Percentiles rank a stretch among this genome's conserved stretches.
Evolutionary conservation across 176 grass and related monocot species (phyloP).

Genomic region (Eragrostis nindensis): DNA sequence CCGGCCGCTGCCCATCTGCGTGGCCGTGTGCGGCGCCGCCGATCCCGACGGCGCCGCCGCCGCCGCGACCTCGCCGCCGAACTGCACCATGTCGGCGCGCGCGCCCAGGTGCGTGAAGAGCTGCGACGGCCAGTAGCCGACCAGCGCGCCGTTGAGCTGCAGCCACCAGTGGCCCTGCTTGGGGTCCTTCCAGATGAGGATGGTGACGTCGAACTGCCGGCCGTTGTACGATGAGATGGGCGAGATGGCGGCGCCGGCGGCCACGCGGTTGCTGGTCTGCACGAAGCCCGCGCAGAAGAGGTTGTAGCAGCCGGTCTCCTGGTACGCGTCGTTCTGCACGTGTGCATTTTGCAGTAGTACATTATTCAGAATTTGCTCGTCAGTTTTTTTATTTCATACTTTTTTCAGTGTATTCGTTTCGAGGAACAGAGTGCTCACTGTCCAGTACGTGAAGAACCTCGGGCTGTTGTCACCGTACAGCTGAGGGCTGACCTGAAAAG

Average conservation of each 20-base stretch:
- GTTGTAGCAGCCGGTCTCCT: conserved; percentile 92
- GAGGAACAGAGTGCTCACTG: conserved; percentile 59
- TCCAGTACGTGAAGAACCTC: conserved; percentile 98
- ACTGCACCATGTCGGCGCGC: conserved; percentile 87
- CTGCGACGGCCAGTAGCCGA: conserved; percentile 88
- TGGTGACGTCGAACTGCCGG: conserved; percentile 68
- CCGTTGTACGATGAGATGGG: conserved; percentile 56
- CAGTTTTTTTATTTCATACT: too few relatives aligned
- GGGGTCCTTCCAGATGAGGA: conserved; percentile 95
- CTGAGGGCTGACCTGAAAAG: conserved; percentile 78
- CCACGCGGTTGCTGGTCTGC: conserved; percentile 73
- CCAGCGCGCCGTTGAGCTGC: conserved; percentile 60
- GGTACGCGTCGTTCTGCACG: conserved; percentile 86
- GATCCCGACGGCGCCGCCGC: conserved; percentile 49
- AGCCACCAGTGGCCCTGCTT: conserved; percentile 90
- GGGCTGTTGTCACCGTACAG: conserved; percentile 83
- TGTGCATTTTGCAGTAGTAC: not conserved
- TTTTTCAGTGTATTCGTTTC: too few relatives aligned
- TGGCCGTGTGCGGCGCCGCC: conserved; percentile 64
- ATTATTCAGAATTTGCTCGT: not conserved
- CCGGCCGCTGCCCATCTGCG: conserved; percentile 83
- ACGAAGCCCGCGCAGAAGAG: conserved; percentile 86
- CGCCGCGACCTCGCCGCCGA: conserved; percentile 81
- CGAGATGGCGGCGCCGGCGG: conserved; percentile 76
- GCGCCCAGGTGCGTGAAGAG: conserved; percentile 73